phyloP scores from a whole-genome alignment of 2,329 filamentous ascomycete species.

The Fusarium albidum region DNA sequence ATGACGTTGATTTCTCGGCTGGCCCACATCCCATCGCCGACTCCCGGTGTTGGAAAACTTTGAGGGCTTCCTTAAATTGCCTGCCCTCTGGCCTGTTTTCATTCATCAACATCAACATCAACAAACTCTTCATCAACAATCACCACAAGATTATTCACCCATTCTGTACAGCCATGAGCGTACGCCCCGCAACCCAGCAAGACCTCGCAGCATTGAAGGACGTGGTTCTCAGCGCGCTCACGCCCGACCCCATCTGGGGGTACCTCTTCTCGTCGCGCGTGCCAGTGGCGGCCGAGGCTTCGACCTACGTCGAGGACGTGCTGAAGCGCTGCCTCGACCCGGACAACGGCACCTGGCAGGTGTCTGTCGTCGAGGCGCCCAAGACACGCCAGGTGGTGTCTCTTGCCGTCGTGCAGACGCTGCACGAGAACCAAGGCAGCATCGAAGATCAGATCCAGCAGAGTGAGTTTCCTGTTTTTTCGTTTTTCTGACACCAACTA shows the following conservation, averaged over 20 bases:
- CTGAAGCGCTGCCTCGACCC: conserved; percentile 18
- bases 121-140: not conserved
- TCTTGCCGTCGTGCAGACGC: conserved; percentile 19
- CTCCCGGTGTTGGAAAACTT: not conserved
- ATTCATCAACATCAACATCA: not conserved
- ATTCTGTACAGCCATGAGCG: conserved; percentile 15
- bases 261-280: conserved; percentile 22
- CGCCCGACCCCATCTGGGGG: conserved; percentile 25
- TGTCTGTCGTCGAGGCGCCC: conserved; percentile 24
- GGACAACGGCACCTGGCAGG: conserved; percentile 23
- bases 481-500: conserved; percentile 2
- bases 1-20: conserved; percentile 1
- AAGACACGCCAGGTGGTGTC: conserved; percentile 29
- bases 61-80: not conserved
- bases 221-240: conserved; percentile 26
- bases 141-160: no score
- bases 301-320: conserved; percentile 18
- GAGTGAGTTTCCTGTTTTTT: conserved; percentile 6
- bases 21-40: not conserved
- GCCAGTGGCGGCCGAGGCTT: conserved; percentile 7
- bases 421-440: conserved; percentile 17
- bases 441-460: conserved; percentile 21
- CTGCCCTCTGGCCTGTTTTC: not conserved
- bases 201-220: conserved; percentile 30
- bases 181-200: conserved; percentile 23